phyloP scores from a whole-genome alignment of 257 asterid genomes.

The Jaltomata sinuosa region DNA sequence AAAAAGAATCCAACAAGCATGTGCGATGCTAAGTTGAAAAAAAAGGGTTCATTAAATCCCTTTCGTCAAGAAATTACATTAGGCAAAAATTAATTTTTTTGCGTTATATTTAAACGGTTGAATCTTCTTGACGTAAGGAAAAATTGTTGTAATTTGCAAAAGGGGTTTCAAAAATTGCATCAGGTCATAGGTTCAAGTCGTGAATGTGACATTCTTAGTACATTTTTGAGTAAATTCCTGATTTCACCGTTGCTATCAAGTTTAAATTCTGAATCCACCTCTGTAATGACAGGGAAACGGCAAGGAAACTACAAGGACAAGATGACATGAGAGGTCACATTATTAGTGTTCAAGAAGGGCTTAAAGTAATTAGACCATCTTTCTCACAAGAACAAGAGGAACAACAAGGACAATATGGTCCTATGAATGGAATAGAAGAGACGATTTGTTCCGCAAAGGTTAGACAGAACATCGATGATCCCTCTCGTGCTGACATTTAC shows the following conservation, averaged over 20 bases:
- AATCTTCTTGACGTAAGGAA: not conserved
- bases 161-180: not conserved
- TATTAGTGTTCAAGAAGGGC: not conserved
- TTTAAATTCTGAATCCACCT: not conserved
- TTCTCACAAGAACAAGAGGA: conserved; percentile 13
- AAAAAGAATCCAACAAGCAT: not conserved
- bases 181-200: not conserved
- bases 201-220: not conserved
- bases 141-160: not conserved
- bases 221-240: not conserved
- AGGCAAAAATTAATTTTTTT: not conserved
- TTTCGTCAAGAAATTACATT: not conserved
- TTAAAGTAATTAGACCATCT: conserved; percentile 33
- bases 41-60: not conserved
- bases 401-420: not conserved
- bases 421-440: conserved; percentile 47
- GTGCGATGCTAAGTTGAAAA: not conserved
- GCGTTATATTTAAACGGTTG: not conserved
- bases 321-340: not conserved
- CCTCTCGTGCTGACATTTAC: conserved; percentile 45
- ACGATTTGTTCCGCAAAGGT: conserved; percentile 44
- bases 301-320: not conserved
- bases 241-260: not conserved
- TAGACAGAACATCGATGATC: conserved; percentile 33
- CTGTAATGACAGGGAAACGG: not conserved